phyloP scores from a whole-genome alignment of 805 yeast genomes.

The Torulaspora indica region DNA sequence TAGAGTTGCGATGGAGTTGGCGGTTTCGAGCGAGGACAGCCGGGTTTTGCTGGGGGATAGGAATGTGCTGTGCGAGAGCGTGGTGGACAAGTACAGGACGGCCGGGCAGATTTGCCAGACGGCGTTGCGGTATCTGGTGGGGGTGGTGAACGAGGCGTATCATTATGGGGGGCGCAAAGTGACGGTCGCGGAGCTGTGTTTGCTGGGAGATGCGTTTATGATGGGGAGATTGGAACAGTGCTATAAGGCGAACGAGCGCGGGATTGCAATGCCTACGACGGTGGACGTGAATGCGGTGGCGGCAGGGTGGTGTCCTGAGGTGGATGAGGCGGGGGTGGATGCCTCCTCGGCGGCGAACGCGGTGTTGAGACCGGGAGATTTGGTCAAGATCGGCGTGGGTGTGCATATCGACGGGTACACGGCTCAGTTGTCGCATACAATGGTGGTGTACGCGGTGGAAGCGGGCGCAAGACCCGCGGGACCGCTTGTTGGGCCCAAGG shows the following conservation, averaged over 20 bases:
- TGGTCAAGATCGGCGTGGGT: slow-evolving; percentile 79
- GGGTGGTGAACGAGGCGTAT: slow-evolving; percentile 67
- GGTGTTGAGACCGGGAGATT: slow-evolving; percentile 61
- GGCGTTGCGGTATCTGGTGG: slow-evolving; percentile 59
- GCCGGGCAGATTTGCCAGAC: slow-evolving; percentile 91
- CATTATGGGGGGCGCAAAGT: slow-evolving; percentile 49
- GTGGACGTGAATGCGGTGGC: slow-evolving; percentile 78
- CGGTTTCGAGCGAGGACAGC: slow-evolving; percentile 69
- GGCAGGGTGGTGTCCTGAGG: slow-evolving; percentile 80
- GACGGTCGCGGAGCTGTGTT: slow-evolving; percentile 66
- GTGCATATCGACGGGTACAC: slow-evolving; percentile 96
- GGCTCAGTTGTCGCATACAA: slow-evolving; percentile 77
- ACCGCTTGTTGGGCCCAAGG: slow-evolving; percentile 77
- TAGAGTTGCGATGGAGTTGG: slow-evolving; percentile 54
- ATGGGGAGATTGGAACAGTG: slow-evolving; percentile 52
- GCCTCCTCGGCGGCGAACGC: too few species aligned
- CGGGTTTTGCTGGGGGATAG: slow-evolving; percentile 66
- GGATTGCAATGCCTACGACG: slow-evolving; percentile 87
- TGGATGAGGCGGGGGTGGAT: slow-evolving; percentile 55
- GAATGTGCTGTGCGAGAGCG: slow-evolving; percentile 57
- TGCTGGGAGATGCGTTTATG: slow-evolving; percentile 74
- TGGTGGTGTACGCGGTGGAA: slow-evolving; percentile 74
- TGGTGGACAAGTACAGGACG: slow-evolving; percentile 74
- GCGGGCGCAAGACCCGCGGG: slow-evolving; percentile 52
- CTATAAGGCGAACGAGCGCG: slow-evolving; percentile 77